Base-by-base conservation (phyloP, 352 stramenopile genomes). In the Saprolegnia parasitica region DNA sequence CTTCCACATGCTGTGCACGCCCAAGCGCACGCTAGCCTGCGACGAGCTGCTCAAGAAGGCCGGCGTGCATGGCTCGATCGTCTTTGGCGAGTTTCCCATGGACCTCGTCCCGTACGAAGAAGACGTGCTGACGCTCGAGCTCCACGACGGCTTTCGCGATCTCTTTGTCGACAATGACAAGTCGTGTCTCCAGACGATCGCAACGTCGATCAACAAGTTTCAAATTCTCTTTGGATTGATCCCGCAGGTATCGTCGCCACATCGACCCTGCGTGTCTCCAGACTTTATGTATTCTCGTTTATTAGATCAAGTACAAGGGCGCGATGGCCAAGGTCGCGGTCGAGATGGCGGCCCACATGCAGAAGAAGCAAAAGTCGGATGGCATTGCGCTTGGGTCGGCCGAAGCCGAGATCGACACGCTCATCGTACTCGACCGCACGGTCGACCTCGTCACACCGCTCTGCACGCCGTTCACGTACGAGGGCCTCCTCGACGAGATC, bases 361-460 rank as follows among this genome's bases (percentile, higher is more conserved):
- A 94, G 40, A 83, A 93, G n/a, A 95, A 98, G 73, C 88, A 96
- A 66, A 82, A 96, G 24, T 84, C 89, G 47, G 79, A 84, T 0
- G 84, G 86, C 35, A 89, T 86, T 72, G 83, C 81, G 47, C 88
- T 96, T 35, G 83, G 80, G 15, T 79, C 90, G 16, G 55, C 91
- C 42, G 85, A 91, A 74, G 82, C 88, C 0, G 88, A 96, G 75
- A 98, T 98, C 77, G 86, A 98, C 75, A 98, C 92, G 35, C 77
- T 98, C 54, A 86, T 99, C 49, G 74, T 99, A 1, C 84, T 99
- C 20, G 96, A 99, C 78, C 87, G 93, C 46, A 96, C 89, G 37
- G 89, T 98, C 1, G 96, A 99, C 75, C 80, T 98, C 21, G 88
- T 98, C 29, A 98, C 96, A 56, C 94, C 96, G 45, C 95, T 99